These are phyloP conservation scores for Aspergillus cavernicola DNA, from an alignment of 495 filamentous ascomycete species.

Conservation along the genomic window DNA sequence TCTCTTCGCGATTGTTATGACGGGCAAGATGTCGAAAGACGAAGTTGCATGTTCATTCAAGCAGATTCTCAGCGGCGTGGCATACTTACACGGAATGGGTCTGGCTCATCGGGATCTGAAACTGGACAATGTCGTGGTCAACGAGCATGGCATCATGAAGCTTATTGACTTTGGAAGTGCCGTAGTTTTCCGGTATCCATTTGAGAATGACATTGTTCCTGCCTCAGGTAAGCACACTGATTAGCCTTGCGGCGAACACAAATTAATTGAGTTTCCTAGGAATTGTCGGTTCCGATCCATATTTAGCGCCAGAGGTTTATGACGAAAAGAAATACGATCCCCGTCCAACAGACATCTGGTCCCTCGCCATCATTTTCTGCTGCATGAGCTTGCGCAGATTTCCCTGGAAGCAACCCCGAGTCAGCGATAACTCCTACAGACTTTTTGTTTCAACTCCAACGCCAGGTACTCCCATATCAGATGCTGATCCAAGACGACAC, in stretches of 20 bases:
- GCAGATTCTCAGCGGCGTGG: slow-evolving; percentile 93
- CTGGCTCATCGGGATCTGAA: slow-evolving; percentile 95
- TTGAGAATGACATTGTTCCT: slow-evolving; percentile 84
- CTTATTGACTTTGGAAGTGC: slow-evolving; percentile 99
- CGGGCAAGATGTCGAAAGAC: slow-evolving; percentile 91
- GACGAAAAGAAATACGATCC: slow-evolving; percentile 93
- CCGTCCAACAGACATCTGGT: slow-evolving; percentile 94
- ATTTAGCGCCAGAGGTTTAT: slow-evolving; percentile 95
- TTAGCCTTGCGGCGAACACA: neutral
- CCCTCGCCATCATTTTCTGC: slow-evolving; percentile 95
- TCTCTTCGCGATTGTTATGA: slow-evolving; percentile 98
- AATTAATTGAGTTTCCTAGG: slow-evolving; percentile 49
- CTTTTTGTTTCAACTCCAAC: slow-evolving; percentile 79
- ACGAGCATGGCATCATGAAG: slow-evolving; percentile 97
- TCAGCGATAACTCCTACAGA: slow-evolving; percentile 91
- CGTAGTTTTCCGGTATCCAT: slow-evolving; percentile 94
- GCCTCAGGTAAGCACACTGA: slow-evolving; percentile 67
- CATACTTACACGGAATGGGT: slow-evolving; percentile 96
- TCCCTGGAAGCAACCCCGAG: slow-evolving; percentile 92
- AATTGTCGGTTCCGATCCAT: slow-evolving; percentile 96
- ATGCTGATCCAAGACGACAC: slow-evolving; percentile 40
- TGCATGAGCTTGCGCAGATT: slow-evolving; percentile 97
- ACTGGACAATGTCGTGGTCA: slow-evolving; percentile 97
- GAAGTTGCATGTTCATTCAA: slow-evolving; percentile 89
- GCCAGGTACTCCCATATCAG: slow-evolving; percentile 46